Percentiles rank a stretch among this genome's conserved stretches.
phyloP scores from a whole-genome alignment of 1,284 basidiomycete species.

The Heterobasidion parviporum region DNA sequence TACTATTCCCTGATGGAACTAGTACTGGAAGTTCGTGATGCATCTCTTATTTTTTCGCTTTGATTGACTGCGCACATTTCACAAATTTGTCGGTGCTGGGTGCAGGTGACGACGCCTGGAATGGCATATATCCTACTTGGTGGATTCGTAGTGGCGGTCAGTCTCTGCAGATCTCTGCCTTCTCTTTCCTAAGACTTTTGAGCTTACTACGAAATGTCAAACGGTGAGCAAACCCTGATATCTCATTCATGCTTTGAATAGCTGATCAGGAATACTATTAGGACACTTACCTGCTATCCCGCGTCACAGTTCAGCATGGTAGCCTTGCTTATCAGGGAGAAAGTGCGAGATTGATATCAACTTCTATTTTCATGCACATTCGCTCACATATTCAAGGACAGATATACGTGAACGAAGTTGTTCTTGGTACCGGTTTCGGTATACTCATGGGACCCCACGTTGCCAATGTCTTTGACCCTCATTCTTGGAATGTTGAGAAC shows the following conservation, averaged over 20 bases:
- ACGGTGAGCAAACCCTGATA: neutral
- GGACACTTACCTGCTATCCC: no score
- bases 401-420: slow-evolving; percentile 89
- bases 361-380: neutral
- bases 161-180: neutral
- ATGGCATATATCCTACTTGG: slow-evolving; percentile 10
- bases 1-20: no score
- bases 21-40: no score
- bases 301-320: slow-evolving; percentile 10
- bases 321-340: slow-evolving; percentile 10
- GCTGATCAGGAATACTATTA: neutral
- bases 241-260: neutral
- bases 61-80: neutral
- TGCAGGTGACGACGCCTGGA: slow-evolving; percentile 6
- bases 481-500: slow-evolving; percentile 54
- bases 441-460: slow-evolving; percentile 70
- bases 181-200: neutral
- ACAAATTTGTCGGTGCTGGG: neutral
- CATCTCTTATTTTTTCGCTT: no score
- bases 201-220: neutral
- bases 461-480: slow-evolving; percentile 73
- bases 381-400: slow-evolving; percentile 15
- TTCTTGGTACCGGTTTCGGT: slow-evolving; percentile 79
- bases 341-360: neutral
- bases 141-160: slow-evolving; percentile 11